Conservation (phyloP, 768 basidiomycete species). For the Sutorius australiensis region DNA sequence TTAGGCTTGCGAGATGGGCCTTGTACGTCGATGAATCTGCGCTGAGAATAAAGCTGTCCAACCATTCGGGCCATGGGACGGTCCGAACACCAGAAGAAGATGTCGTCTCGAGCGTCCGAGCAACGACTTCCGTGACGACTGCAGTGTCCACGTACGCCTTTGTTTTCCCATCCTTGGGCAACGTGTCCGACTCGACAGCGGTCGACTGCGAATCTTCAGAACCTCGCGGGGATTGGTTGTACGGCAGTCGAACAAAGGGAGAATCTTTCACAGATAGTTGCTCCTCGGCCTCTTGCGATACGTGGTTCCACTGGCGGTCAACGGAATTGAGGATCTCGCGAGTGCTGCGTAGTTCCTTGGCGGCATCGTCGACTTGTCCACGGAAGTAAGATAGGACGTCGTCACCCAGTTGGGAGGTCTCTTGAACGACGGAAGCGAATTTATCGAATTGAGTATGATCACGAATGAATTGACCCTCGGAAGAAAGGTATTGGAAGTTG, state of each 20-base stretch:
- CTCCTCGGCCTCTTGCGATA: constrained; percentile 43
- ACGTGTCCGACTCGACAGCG: constrained; percentile 34
- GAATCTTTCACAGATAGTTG: constrained; percentile 28
- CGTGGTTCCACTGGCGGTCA: constrained; percentile 41
- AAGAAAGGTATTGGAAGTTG: constrained; percentile 50
- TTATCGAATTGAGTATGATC: constrained; percentile 38
- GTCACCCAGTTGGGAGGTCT: constrained; percentile 45
- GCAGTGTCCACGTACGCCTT: constrained; percentile 18
- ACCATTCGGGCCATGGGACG: constrained; percentile 40
- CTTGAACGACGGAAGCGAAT: constrained; percentile 44
- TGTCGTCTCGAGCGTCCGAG: constrained; percentile 16
- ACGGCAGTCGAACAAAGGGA: constrained; percentile 10
- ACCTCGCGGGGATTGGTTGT: constrained; percentile 46
- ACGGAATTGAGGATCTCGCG: constrained; percentile 44
- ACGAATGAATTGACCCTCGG: constrained; percentile 36
- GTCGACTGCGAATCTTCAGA: constrained; percentile 68
- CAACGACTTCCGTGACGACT: constrained; percentile 18
- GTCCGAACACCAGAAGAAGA: constrained; percentile 24
- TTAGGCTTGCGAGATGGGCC: constrained; percentile 31
- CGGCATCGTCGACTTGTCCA: constrained; percentile 48
- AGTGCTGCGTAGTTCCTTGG: constrained; percentile 46
- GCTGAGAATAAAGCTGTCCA: constrained; percentile 35
- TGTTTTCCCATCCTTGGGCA: constrained; percentile 14
- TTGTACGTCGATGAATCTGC: constrained; percentile 36
- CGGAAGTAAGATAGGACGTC: constrained; percentile 50